phyloP scores from a whole-genome alignment of 2,329 filamentous ascomycete genomes.

The Colletotrichum orchidophilum region DNA sequence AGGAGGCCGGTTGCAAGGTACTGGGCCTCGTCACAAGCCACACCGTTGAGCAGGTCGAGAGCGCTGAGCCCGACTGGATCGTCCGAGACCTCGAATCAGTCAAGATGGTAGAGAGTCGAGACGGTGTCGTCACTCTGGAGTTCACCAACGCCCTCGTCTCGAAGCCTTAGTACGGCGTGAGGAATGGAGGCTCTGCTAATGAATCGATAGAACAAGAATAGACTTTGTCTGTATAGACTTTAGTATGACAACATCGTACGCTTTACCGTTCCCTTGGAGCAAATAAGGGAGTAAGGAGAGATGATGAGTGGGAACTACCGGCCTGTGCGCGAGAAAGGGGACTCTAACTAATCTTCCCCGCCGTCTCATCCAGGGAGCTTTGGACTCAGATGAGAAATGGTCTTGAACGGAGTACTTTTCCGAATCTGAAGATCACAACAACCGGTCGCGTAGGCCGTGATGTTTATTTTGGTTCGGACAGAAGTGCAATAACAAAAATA shows the following conservation, averaged over 20 bases:
- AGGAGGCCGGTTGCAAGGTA: slow-evolving; percentile 86
- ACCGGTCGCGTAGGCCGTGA: not conserved
- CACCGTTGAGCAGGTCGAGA: slow-evolving; percentile 73
- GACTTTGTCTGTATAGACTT: slow-evolving; percentile 7
- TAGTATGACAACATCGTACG: not conserved
- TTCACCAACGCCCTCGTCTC: slow-evolving; percentile 66
- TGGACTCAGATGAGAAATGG: not conserved
- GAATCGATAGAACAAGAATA: slow-evolving; percentile 29
- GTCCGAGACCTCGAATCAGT: slow-evolving; percentile 82
- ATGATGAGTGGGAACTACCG: not conserved
- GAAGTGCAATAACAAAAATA: not conserved
- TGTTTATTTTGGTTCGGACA: not conserved
- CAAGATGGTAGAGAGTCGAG: slow-evolving; percentile 65
- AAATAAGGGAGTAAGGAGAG: not conserved
- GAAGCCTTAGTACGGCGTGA: slow-evolving; percentile 9
- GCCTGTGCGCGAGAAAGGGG: not conserved
- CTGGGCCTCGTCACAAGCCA: slow-evolving; percentile 89
- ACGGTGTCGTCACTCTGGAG: slow-evolving; percentile 72
- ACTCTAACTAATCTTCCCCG: not conserved
- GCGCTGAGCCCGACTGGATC: slow-evolving; percentile 88
- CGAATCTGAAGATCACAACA: not conserved
- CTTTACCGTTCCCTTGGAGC: not conserved
- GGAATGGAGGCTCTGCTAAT: slow-evolving; percentile 32
- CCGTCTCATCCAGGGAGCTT: not conserved
- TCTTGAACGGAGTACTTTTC: not conserved